Conservation (phyloP, 2,329 filamentous ascomycete species). For the Xylaria sp. region DNA sequence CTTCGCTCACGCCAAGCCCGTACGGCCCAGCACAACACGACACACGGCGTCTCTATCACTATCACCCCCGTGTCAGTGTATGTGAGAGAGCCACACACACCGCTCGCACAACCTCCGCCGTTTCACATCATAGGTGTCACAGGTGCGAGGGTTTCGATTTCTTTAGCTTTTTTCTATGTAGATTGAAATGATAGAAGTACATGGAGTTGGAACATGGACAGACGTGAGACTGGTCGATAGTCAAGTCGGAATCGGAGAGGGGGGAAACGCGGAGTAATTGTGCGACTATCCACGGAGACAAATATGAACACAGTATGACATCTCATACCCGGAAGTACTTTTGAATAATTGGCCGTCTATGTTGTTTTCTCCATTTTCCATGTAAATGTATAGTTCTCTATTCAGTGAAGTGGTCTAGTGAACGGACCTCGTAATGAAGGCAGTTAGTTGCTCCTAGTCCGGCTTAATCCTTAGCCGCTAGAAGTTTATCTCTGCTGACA, state of each 20-base stretch:
- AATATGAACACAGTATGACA: slow-evolving; percentile 1
- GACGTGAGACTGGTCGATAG: background rate
- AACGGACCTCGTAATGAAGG: background rate
- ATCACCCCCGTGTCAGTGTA: slow-evolving; percentile 17
- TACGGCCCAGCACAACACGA: slow-evolving; percentile 1
- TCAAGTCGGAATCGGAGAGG: background rate
- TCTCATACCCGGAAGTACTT: background rate
- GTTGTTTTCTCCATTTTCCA: background rate
- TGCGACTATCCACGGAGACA: background rate
- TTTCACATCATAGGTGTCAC: slow-evolving; percentile 25
- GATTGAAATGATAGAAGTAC: background rate
- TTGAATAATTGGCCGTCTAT: background rate
- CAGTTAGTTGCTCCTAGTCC: too few relatives aligned
- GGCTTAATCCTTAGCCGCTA: background rate
- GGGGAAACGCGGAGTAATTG: background rate
- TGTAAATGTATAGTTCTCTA: too few relatives aligned
- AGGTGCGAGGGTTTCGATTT: slow-evolving; percentile 15
- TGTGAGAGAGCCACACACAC: background rate
- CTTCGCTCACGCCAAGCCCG: background rate
- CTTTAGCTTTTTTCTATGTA: background rate
- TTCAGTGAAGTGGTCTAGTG: background rate
- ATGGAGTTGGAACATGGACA: background rate
- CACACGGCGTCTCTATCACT: slow-evolving; percentile 9
- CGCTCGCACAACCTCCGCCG: slow-evolving; percentile 22
- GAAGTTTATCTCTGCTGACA: too few relatives aligned